phyloP scores from a whole-genome alignment of 495 filamentous ascomycete species.

The Hyaloscypha bicolor region DNA sequence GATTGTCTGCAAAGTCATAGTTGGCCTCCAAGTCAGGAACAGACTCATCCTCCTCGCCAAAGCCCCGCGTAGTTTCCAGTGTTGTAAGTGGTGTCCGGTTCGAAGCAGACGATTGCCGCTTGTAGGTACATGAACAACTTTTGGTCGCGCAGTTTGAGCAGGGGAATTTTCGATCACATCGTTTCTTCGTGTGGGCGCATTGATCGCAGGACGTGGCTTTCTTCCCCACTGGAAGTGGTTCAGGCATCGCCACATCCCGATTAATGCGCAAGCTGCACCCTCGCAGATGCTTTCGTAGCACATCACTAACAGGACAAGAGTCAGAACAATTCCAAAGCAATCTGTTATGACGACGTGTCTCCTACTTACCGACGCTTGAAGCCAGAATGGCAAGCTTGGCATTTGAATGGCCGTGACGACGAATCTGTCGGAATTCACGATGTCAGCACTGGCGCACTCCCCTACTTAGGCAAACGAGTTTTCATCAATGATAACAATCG shows the following conservation, averaged over 20 bases:
- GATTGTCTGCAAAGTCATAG: neutral
- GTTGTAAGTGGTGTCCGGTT: neutral
- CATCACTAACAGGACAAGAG: slow-evolving; percentile 1
- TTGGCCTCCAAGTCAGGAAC: slow-evolving; percentile 4
- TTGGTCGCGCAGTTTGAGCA: slow-evolving; percentile 10
- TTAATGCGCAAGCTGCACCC: slow-evolving; percentile 2
- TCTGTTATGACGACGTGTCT: neutral
- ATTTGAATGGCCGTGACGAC: slow-evolving; percentile 14
- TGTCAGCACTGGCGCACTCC: neutral
- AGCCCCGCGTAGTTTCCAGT: neutral
- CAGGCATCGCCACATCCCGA: slow-evolving; percentile 3
- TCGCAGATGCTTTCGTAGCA: slow-evolving; percentile 8
- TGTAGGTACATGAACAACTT: slow-evolving; percentile 6
- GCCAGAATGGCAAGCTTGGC: slow-evolving; percentile 7
- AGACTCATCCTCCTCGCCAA: neutral
- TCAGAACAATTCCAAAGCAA: slow-evolving; percentile 5
- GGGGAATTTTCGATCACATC: slow-evolving; percentile 6
- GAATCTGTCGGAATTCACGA: neutral
- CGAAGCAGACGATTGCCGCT: slow-evolving; percentile 8
- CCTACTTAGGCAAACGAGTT: neutral
- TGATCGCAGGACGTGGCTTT: slow-evolving; percentile 9
- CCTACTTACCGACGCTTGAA: slow-evolving; percentile 18
- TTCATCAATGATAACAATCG: neutral
- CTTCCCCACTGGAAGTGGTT: slow-evolving; percentile 7
- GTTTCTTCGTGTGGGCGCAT: slow-evolving; percentile 11